phyloP scores from a whole-genome alignment of 345 rosid genomes.

The Schrenkiella parvula region DNA sequence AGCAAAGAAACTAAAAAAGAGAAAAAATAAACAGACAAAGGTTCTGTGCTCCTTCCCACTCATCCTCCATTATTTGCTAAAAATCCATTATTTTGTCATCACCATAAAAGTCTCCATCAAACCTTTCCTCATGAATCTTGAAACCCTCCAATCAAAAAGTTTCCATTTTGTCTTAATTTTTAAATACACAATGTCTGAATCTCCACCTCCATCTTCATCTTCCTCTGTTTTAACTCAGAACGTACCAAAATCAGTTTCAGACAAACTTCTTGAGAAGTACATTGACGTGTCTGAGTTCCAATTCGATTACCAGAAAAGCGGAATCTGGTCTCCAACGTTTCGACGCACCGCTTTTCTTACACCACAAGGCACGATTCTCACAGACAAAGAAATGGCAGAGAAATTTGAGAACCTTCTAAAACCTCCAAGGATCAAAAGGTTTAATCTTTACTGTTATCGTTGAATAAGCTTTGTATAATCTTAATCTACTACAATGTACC shows the following conservation, averaged over 20 bases:
- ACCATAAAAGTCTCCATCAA: constrained; percentile 24
- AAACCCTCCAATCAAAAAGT: neutral
- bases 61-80: constrained; percentile 25
- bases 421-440: constrained; percentile 32
- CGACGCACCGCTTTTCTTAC: constrained; percentile 52
- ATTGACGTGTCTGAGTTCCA: constrained; percentile 55
- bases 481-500: constrained; percentile 22
- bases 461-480: neutral
- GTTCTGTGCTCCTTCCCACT: constrained; percentile 30
- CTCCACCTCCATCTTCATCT: constrained; percentile 26
- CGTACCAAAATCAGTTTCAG: constrained; percentile 60
- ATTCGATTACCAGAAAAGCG: constrained; percentile 58
- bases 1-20: neutral
- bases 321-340: constrained; percentile 78
- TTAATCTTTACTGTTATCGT: constrained; percentile 16
- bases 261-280: constrained; percentile 55
- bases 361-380: constrained; percentile 52
- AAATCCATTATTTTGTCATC: constrained; percentile 28
- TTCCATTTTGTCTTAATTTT: neutral
- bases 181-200: constrained; percentile 30
- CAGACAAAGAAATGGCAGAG: constrained; percentile 50
- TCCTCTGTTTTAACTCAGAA: constrained; percentile 37
- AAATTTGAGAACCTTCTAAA: constrained; percentile 39
- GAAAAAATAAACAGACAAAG: neutral
- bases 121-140: neutral